Conservation (phyloP, 805 yeast species). For the Starmerella asiatica region DNA sequence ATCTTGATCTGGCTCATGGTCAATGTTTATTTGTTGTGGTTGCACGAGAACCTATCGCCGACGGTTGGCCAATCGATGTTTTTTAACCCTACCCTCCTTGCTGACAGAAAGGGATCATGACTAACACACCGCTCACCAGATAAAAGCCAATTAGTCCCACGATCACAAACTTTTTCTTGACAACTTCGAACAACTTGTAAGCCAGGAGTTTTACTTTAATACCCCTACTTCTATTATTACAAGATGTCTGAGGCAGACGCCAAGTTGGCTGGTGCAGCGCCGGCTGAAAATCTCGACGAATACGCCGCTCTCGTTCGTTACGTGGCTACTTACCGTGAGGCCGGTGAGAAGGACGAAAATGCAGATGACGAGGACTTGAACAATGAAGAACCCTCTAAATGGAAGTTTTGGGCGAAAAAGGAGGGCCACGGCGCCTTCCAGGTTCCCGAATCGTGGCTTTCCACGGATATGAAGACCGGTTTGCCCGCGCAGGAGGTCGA, state of each 20-base stretch:
- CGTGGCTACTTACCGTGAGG: constrained; percentile 28
- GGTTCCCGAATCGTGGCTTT: constrained; percentile 70
- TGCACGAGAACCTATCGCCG: constrained; percentile 12
- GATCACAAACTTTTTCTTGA: constrained; percentile 1
- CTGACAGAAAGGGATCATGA: constrained; percentile 4
- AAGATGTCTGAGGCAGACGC: constrained; percentile 23
- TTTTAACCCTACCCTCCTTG: constrained; percentile 16
- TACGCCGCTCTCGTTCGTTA: constrained; percentile 28
- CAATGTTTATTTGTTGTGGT: constrained; percentile 15
- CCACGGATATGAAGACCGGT: constrained; percentile 70
- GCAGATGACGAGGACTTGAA: constrained; percentile 47
- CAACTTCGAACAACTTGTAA: constrained; percentile 16
- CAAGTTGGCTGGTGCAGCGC: constrained; percentile 15
- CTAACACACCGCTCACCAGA: constrained; percentile 13
- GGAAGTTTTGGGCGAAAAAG: constrained; percentile 40
- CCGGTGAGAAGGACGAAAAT: constrained; percentile 33
- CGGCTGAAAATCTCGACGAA: constrained; percentile 34
- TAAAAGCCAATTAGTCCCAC: constrained; percentile 10
- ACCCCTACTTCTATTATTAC: constrained; percentile 20
- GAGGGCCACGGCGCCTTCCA: constrained; percentile 33
- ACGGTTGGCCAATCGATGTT: constrained; percentile 15
- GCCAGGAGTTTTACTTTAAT: constrained; percentile 14
- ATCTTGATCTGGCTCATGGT: neutral
- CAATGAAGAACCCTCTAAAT: constrained; percentile 51
- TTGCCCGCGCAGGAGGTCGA: constrained; percentile 59